These are phyloP conservation scores for Trametes cinnabarina DNA, from an alignment of 768 basidiomycete genomes.

Conservation along the genomic window DNA sequence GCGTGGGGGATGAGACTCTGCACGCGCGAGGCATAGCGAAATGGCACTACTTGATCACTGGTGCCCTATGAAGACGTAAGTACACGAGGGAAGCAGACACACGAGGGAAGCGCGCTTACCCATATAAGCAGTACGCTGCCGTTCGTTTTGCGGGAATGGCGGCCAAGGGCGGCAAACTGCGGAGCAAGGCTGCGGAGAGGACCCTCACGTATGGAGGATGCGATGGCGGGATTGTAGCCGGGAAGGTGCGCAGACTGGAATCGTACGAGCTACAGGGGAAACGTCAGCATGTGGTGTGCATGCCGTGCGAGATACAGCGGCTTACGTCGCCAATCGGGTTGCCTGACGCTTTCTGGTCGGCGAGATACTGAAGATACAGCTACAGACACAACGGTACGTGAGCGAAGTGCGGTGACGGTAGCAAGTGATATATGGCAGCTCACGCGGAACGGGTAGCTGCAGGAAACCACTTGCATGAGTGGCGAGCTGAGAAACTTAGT, in stretches of 20 bases:
- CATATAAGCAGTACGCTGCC: conserved; percentile 63
- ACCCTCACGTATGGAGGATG: conserved; percentile 70
- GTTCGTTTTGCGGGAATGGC: conserved; percentile 36
- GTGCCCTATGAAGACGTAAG: conserved; percentile 45
- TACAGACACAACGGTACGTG: conserved; percentile 1
- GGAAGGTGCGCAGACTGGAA: conserved; percentile 75
- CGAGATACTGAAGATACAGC: conserved; percentile 35
- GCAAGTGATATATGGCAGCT: conserved; percentile 16
- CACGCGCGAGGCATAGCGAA: conserved; percentile 51
- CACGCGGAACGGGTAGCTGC: conserved; percentile 62
- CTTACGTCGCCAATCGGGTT: conserved; percentile 31
- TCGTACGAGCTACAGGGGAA: conserved; percentile 55
- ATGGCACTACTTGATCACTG: conserved; percentile 52
- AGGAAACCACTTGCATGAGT: conserved; percentile 62
- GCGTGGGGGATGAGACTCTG: conserved; percentile 44
- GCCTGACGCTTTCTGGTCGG: conserved; percentile 27
- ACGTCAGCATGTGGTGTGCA: background rate
- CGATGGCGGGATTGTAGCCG: conserved; percentile 73
- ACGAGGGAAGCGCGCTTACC: conserved; percentile 35
- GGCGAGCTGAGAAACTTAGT: conserved; percentile 79
- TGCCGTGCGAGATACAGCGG: background rate
- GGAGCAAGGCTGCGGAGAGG: conserved; percentile 62
- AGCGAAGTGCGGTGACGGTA: background rate
- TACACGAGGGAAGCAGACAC: too few species aligned
- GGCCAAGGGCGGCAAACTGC: conserved; percentile 48